phyloP scores from a whole-genome alignment of 2,329 filamentous ascomycete genomes.

The Pleurostoma richardsiae region DNA sequence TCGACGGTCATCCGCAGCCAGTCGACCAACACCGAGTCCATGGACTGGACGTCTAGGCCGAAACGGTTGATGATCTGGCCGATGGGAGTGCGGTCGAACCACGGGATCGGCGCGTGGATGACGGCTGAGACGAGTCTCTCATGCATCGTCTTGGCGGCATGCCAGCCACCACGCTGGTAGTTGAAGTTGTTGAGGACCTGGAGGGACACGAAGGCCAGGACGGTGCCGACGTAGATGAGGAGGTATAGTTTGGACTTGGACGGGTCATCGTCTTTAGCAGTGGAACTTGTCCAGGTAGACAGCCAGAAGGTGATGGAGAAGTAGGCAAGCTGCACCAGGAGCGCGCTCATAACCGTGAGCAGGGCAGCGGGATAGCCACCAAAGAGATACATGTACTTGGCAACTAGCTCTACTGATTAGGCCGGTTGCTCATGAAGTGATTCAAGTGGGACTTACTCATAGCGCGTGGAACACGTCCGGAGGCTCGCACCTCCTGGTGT shows the following conservation, averaged over 20 bases:
- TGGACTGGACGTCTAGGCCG: slow-evolving; percentile 84
- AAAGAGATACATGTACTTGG: slow-evolving; percentile 14
- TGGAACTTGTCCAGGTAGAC: slow-evolving; percentile 11
- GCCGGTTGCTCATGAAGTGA: not conserved
- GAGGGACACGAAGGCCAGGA: slow-evolving; percentile 4
- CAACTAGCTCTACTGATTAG: slow-evolving; percentile 4
- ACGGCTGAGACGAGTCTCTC: slow-evolving; percentile 67
- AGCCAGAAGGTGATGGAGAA: slow-evolving; percentile 14
- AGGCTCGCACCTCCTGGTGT: slow-evolving; percentile 12
- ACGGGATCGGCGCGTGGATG: slow-evolving; percentile 82
- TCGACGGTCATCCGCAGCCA: slow-evolving; percentile 59
- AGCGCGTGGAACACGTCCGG: slow-evolving; percentile 9
- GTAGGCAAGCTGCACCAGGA: slow-evolving; percentile 15
- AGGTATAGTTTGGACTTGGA: not conserved
- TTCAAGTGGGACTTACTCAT: slow-evolving; percentile 6
- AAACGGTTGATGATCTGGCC: slow-evolving; percentile 94
- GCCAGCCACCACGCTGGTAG: slow-evolving; percentile 54
- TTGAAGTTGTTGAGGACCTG: slow-evolving; percentile 12
- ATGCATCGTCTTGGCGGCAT: slow-evolving; percentile 70
- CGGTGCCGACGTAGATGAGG: slow-evolving; percentile 2
- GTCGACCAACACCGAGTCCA: slow-evolving; percentile 87
- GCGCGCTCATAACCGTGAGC: slow-evolving; percentile 8
- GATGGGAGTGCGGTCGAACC: slow-evolving; percentile 87
- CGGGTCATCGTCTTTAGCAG: not conserved
- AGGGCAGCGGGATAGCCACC: slow-evolving; percentile 9